Evolutionary conservation across 306 rosid genomes (phyloP).

Genomic region (Medicago ruthenica): DNA sequence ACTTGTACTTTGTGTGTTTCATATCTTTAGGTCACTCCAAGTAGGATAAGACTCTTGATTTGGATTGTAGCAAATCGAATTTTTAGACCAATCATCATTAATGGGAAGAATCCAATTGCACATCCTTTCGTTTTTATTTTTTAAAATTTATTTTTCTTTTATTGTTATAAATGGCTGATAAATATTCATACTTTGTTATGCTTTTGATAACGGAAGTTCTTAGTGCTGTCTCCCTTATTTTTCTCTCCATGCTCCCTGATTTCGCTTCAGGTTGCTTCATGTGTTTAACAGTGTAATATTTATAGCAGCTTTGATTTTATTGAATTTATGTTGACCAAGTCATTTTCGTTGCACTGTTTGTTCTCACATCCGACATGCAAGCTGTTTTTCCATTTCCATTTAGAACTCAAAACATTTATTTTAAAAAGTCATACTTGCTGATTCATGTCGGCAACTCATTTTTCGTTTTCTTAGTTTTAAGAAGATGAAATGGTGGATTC

Average conservation of each 20-base stretch:
- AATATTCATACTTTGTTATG: constrained; percentile 36
- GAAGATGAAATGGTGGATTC: no score
- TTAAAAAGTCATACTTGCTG: constrained; percentile 28
- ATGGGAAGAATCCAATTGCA: constrained; percentile 27
- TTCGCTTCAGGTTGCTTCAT: constrained; percentile 43
- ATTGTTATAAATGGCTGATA: constrained; percentile 33
- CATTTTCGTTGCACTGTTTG: constrained; percentile 40
- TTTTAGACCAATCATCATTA: constrained; percentile 49
- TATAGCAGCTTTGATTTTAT: constrained; percentile 34
- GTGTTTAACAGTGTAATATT: constrained; percentile 34
- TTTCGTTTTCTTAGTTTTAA: no score
- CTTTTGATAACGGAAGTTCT: constrained; percentile 41
- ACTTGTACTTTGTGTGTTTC: constrained; percentile 42
- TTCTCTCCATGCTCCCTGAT: constrained; percentile 36
- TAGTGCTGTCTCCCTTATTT: constrained; percentile 40
- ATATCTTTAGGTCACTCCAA: constrained; percentile 27
- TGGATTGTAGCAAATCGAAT: constrained; percentile 45
- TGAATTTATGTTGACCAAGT: no score
- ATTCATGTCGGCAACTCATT: constrained; percentile 27
- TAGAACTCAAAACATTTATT: neutral
- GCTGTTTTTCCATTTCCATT: constrained; percentile 30
- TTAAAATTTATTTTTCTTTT: constrained; percentile 8
- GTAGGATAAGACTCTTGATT: constrained; percentile 44
- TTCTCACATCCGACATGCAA: constrained; percentile 41
- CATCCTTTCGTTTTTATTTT: constrained; percentile 9